phyloP scores from a whole-genome alignment of 805 yeast species.

The Metschnikowia borealis region DNA sequence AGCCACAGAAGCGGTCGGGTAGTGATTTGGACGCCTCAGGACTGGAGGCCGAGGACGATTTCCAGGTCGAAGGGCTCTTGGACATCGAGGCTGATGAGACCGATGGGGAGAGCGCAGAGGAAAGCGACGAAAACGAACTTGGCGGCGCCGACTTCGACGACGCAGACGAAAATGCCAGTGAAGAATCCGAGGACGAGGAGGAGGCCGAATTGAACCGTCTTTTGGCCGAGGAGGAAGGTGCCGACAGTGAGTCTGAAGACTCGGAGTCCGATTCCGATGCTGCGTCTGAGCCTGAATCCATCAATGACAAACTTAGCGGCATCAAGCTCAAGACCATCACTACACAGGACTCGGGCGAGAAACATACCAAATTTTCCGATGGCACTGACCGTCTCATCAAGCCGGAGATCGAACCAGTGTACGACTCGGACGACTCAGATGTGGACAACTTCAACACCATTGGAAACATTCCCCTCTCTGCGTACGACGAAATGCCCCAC shows the following conservation, averaged over 20 bases:
- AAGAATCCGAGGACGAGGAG: conserved; percentile 30
- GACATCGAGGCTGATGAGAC: conserved; percentile 15
- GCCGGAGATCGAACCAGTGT: conserved; percentile 93
- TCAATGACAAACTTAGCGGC: conserved; percentile 53
- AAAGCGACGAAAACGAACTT: conserved; percentile 3
- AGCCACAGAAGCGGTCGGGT: conserved; percentile 14
- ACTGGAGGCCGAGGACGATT: conserved; percentile 12
- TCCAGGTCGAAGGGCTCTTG: conserved; percentile 13
- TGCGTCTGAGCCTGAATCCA: conserved; percentile 46
- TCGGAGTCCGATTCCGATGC: conserved; percentile 50
- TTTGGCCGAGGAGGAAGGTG: conserved; percentile 52
- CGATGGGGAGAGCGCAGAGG: conserved; percentile 6
- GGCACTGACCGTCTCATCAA: conserved; percentile 73
- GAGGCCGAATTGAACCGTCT: conserved; percentile 56
- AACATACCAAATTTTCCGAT: conserved; percentile 58
- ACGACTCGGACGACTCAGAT: conserved; percentile 92
- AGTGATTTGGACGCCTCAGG: conserved; percentile 9
- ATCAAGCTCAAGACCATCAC: conserved; percentile 50
- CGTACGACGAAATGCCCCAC: conserved; percentile 96
- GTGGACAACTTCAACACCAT: conserved; percentile 77
- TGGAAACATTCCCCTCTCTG: conserved; percentile 88
- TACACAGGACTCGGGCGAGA: conserved; percentile 33
- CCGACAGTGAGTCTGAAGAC: conserved; percentile 26
- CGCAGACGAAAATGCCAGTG: conserved; percentile 4
- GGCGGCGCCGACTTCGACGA: conserved; percentile 6